phyloP scores from a whole-genome alignment of 1,139 yeast genomes.

The Pneumocystis oryctolagi region DNA sequence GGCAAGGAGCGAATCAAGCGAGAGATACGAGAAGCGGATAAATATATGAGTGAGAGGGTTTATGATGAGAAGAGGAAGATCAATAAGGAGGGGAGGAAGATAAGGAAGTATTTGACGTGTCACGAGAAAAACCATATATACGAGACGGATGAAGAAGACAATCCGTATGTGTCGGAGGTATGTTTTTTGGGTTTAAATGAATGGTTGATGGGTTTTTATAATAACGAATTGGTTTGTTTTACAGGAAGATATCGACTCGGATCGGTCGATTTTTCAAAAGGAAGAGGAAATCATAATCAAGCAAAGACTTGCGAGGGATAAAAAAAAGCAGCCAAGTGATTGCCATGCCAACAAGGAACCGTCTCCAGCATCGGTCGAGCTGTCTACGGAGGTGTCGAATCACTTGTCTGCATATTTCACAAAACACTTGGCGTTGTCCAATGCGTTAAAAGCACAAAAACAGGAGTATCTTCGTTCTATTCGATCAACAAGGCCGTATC shows the following conservation, averaged over 20 bases:
- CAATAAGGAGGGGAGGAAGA: slow-evolving; percentile 80
- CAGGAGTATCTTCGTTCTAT: not conserved
- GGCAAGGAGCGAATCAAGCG: slow-evolving; percentile 63
- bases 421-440: not conserved
- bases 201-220: not conserved
- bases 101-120: slow-evolving; percentile 68
- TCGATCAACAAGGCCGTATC: not conserved
- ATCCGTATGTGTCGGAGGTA: slow-evolving; percentile 20
- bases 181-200: not conserved
- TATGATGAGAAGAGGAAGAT: slow-evolving; percentile 52
- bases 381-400: not conserved
- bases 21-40: slow-evolving; percentile 66
- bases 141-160: slow-evolving; percentile 80
- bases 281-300: not conserved
- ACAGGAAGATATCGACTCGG: not conserved
- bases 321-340: not conserved
- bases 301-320: not conserved
- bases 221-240: no score
- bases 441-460: not conserved
- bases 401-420: not conserved
- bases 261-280: not conserved
- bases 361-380: not conserved
- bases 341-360: not conserved
- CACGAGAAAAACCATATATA: slow-evolving; percentile 81
- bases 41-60: slow-evolving; percentile 36